Percentiles rank a stretch among this genome's conserved stretches.
Conservation (phyloP, 1,139 yeast genomes). For the Pichia sp. region DNA sequence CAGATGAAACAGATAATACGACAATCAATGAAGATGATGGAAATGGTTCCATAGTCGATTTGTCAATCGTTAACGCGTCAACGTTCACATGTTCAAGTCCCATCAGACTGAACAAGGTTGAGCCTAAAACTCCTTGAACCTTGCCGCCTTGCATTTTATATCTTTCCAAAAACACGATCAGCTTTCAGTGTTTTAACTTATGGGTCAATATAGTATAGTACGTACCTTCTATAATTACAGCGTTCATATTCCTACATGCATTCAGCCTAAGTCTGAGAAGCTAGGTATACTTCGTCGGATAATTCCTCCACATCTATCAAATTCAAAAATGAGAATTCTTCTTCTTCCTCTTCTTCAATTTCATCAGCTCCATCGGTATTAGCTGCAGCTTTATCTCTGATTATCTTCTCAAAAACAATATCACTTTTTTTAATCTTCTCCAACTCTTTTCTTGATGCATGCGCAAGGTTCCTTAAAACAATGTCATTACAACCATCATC, state of each 20-base stretch:
- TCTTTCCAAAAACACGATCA: too few species aligned
- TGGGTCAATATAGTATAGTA: not conserved
- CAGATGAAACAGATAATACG: conserved; percentile 1
- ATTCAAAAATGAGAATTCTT: conserved; percentile 40
- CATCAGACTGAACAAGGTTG: not conserved
- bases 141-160: too few species aligned
- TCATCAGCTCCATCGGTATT: not conserved
- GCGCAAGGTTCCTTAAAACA: conserved; percentile 57
- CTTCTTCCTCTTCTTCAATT: conserved; percentile 16
- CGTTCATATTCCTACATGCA: too few species aligned
- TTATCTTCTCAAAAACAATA: conserved; percentile 37
- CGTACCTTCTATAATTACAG: not conserved
- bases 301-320: conserved; percentile 48
- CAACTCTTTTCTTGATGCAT: conserved; percentile 47
- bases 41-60: conserved; percentile 1
- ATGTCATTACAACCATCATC: conserved; percentile 45
- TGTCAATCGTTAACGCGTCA: not conserved
- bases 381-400: conserved; percentile 17
- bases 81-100: conserved; percentile 2
- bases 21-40: not conserved
- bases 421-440: conserved; percentile 28
- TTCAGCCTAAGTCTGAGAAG: not conserved
- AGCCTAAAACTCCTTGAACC: conserved; percentile 14
- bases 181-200: too few species aligned
- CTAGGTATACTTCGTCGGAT: conserved; percentile 47